These are phyloP conservation scores for Pythium vanterpoolii DNA, from an alignment of 352 stramenopile genomes.

Conservation along the genomic window DNA sequence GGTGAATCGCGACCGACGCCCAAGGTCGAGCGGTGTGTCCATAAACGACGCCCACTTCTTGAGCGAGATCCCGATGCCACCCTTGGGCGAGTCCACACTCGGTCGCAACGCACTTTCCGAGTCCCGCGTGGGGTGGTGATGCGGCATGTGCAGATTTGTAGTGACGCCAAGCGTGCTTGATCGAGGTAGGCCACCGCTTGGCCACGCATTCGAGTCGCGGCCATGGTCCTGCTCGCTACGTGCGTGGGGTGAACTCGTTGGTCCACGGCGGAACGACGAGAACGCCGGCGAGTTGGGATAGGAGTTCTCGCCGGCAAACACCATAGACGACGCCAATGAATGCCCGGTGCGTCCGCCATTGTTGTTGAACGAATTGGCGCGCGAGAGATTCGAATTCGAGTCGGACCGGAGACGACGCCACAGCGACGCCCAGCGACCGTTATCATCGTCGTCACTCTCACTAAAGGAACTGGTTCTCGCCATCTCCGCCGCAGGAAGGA, in stretches of 20 bases:
- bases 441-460: constrained; percentile 71
- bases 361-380: constrained; percentile 65
- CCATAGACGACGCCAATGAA: constrained; percentile 37
- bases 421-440: constrained; percentile 58
- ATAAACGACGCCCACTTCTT: constrained; percentile 74
- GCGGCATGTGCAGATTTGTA: background rate
- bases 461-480: constrained; percentile 48
- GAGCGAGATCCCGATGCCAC: constrained; percentile 52
- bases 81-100: constrained; percentile 47
- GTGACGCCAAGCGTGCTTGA: constrained; percentile 14
- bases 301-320: constrained; percentile 43
- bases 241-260: constrained; percentile 33
- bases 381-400: constrained; percentile 54
- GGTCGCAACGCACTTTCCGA: constrained; percentile 20
- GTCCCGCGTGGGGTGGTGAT: constrained; percentile 15
- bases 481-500: constrained; percentile 29
- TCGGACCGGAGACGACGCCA: constrained; percentile 52
- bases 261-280: constrained; percentile 49
- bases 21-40: constrained; percentile 58
- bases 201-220: constrained; percentile 17
- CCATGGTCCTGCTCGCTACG: constrained; percentile 8
- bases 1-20: constrained; percentile 71
- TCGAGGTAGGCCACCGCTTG: constrained; percentile 1
- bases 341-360: constrained; percentile 26
- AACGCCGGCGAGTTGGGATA: constrained; percentile 66